A percentile compares a stretch with the other conserved stretches of the same genome.
phyloP scores from a whole-genome alignment of 805 yeast genomes.

The Novakomyces olei region DNA sequence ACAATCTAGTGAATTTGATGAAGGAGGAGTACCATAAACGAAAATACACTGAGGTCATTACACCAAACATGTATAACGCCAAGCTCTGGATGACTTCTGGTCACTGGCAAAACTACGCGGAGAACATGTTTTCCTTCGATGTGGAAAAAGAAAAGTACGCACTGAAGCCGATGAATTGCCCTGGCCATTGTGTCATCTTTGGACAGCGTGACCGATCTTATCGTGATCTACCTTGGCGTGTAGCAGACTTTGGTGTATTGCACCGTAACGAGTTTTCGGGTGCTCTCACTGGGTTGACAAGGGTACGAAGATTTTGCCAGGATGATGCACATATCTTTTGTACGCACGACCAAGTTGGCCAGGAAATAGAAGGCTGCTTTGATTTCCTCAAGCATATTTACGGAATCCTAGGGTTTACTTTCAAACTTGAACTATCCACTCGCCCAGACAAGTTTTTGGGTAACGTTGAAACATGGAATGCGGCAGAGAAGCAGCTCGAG shows the following conservation, averaged over 20 bases:
- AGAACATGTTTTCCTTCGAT: constrained; percentile 89
- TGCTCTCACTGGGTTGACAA: constrained; percentile 72
- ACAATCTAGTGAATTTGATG: constrained; percentile 57
- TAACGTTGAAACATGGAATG: constrained; percentile 50
- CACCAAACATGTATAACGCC: constrained; percentile 96
- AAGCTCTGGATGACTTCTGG: constrained; percentile 98
- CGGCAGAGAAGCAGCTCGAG: constrained; percentile 50
- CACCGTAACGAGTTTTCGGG: constrained; percentile 93
- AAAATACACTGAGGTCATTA: constrained; percentile 94
- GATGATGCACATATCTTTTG: constrained; percentile 97
- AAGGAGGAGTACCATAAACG: constrained; percentile 72
- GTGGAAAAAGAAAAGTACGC: constrained; percentile 92
- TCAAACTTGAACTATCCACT: constrained; percentile 55
- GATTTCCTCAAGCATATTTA: constrained; percentile 57
- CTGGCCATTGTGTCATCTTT: constrained; percentile 75
- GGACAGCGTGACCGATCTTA: constrained; percentile 55
- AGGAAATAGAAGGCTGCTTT: constrained; percentile 52
- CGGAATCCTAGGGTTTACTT: constrained; percentile 39
- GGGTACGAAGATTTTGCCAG: constrained; percentile 89
- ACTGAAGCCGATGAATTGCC: constrained; percentile 91
- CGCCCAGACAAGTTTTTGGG: constrained; percentile 69
- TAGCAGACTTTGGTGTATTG: constrained; percentile 72
- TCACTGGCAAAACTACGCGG: constrained; percentile 95
- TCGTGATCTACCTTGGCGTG: constrained; percentile 66
- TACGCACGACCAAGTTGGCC: constrained; percentile 46